Percentiles rank a stretch among this genome's conserved stretches.
These are phyloP conservation scores for Sporodiniella umbellata DNA, from an alignment of 371 early-diverging fungal genomes.

Conservation along the genomic window DNA sequence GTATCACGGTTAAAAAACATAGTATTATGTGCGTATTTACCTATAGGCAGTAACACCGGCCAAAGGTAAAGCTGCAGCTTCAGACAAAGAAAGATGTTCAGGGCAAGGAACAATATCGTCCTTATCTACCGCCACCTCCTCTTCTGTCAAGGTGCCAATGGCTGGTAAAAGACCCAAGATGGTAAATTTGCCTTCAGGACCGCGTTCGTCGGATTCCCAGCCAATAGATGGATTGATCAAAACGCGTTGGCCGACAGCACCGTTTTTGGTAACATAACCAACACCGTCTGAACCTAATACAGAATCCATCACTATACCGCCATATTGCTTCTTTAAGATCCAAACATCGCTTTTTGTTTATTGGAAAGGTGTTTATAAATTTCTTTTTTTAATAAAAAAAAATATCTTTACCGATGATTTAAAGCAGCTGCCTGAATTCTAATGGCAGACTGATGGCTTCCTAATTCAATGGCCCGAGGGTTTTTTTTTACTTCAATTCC, in stretches of 20 bases:
- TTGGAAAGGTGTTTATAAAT: no score
- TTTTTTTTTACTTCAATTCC: conserved; percentile 23
- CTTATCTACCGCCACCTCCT: conserved; percentile 37
- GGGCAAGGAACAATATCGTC: conserved; percentile 53
- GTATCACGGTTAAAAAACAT: not conserved
- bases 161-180: conserved; percentile 58
- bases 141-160: conserved; percentile 59
- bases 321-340: conserved; percentile 54
- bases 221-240: conserved; percentile 52
- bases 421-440: conserved; percentile 64
- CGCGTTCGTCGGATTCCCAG: conserved; percentile 46
- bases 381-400: conserved; percentile 1
- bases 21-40: no score
- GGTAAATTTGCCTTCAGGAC: conserved; percentile 57
- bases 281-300: conserved; percentile 60
- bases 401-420: conserved; percentile 55
- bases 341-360: conserved; percentile 55
- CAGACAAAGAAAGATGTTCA: conserved; percentile 49
- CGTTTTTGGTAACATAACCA: conserved; percentile 36
- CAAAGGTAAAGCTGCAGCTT: conserved; percentile 69
- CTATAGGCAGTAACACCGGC: conserved; percentile 67
- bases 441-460: conserved; percentile 45
- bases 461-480: not conserved
- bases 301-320: conserved; percentile 39
- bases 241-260: conserved; percentile 33